phyloP scores from a whole-genome alignment of 305 asterid species.

The Stenogyne calaminthoides region DNA sequence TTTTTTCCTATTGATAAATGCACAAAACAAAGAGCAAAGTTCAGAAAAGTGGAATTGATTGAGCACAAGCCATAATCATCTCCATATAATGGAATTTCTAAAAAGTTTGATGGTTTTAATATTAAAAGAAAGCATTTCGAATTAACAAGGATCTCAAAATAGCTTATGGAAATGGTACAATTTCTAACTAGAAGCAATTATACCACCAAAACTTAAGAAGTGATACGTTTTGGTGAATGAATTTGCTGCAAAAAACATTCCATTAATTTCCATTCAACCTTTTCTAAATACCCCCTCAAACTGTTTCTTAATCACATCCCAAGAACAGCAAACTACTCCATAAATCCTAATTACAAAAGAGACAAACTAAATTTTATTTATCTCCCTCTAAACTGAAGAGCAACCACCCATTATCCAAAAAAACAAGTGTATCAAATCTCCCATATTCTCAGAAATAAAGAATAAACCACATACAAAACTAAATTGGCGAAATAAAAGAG shows the following conservation, averaged over 20 bases:
- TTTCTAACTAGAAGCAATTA: constrained; percentile 8
- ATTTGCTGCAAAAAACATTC: not conserved
- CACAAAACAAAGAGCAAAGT: constrained; percentile 20
- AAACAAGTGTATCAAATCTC: no score
- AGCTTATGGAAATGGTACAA: not conserved
- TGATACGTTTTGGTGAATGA: not conserved
- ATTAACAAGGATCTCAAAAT: not conserved
- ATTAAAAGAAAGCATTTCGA: no score
- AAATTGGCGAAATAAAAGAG: constrained; percentile 20
- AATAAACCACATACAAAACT: not conserved
- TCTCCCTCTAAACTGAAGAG: constrained; percentile 1
- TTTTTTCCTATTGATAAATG: constrained; percentile 52
- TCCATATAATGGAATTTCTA: not conserved
- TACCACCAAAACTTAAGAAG: not conserved
- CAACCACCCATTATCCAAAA: constrained; percentile 6
- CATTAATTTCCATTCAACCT: constrained; percentile 8
- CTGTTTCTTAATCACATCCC: constrained; percentile 1
- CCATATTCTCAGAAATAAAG: constrained; percentile 15
- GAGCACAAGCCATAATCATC: not conserved
- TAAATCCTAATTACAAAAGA: not conserved
- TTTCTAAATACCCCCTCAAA: not conserved
- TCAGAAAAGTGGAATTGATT: constrained; percentile 17
- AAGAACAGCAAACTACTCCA: constrained; percentile 6
- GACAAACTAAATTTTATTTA: no score
- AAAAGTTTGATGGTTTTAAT: not conserved